Evolutionary conservation across 169 alveolate genomes (phyloP).

Genomic region (Pseudocohnilembus persalinus): DNA sequence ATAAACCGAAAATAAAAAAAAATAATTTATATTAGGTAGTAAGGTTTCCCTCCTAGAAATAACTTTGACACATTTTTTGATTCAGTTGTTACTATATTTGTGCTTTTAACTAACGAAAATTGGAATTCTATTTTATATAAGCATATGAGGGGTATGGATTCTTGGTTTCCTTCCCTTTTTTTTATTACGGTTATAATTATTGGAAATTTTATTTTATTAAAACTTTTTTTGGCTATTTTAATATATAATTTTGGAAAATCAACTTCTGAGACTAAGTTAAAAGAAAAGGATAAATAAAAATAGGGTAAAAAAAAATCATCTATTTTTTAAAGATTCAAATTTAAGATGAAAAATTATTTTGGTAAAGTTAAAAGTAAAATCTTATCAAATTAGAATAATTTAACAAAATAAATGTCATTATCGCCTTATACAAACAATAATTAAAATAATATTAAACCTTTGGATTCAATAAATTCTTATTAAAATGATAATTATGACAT

Average conservation of each 20-base stretch:
- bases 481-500: too few relatives aligned
- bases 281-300: conserved; percentile 8
- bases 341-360: too few relatives aligned
- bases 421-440: too few relatives aligned
- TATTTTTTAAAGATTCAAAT: too few relatives aligned
- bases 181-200: conserved; percentile 66
- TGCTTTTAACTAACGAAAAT: conserved; percentile 70
- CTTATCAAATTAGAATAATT: too few relatives aligned
- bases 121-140: conserved; percentile 70
- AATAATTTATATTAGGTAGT: not conserved
- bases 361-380: too few relatives aligned
- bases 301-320: too few relatives aligned
- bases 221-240: conserved; percentile 77
- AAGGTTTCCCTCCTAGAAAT: conserved; percentile 10
- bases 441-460: too few relatives aligned
- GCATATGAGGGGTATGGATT: conserved; percentile 36
- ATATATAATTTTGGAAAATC: conserved; percentile 58
- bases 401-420: too few relatives aligned
- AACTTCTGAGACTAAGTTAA: conserved; percentile 3
- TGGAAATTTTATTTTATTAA: conserved; percentile 77
- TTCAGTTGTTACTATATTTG: conserved; percentile 68
- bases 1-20: too few relatives aligned
- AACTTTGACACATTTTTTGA: conserved; percentile 54
- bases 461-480: too few relatives aligned
- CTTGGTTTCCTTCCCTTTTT: conserved; percentile 51